Conservation (phyloP, 2,329 filamentous ascomycete genomes). For the Pezicula rhizophila region DNA sequence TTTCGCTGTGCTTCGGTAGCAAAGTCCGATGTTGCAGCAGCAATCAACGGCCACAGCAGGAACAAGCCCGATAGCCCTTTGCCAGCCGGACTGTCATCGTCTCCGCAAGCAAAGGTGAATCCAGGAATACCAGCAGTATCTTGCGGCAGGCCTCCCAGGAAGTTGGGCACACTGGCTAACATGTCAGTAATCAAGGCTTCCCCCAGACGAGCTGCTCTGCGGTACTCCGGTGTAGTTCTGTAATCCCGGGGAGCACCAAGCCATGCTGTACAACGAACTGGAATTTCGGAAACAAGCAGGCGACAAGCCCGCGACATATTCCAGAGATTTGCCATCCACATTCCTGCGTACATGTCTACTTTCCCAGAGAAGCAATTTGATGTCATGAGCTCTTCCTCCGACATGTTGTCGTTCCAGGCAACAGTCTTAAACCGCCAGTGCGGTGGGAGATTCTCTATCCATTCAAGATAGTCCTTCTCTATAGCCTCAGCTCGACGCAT, state of each 20-base stretch:
- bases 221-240: conserved; percentile 52
- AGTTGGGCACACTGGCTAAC: conserved; percentile 50
- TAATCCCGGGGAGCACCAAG: conserved; percentile 51
- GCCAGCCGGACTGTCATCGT: conserved; percentile 18
- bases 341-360: conserved; percentile 50
- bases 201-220: conserved; percentile 43
- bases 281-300: conserved; percentile 45
- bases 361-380: conserved; percentile 51
- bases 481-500: conserved; percentile 43
- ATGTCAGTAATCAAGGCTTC: conserved; percentile 48
- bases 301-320: conserved; percentile 47
- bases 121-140: conserved; percentile 22
- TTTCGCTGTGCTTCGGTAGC: conserved; percentile 1
- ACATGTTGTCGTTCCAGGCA: conserved; percentile 46
- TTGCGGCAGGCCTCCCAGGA: conserved; percentile 49
- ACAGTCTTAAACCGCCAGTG: conserved; percentile 43
- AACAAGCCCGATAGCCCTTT: conserved; percentile 1
- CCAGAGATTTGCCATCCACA: conserved; percentile 49
- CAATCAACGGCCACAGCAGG: conserved; percentile 6
- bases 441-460: conserved; percentile 43
- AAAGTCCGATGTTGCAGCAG: conserved; percentile 5
- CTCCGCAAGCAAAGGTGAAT: conserved; percentile 45
- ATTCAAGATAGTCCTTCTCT: conserved; percentile 44
- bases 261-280: conserved; percentile 53
- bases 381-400: conserved; percentile 40